Evolutionary conservation across 148 eudicot genomes (phyloP).

Genomic region (Selenicereus undatus): DNA sequence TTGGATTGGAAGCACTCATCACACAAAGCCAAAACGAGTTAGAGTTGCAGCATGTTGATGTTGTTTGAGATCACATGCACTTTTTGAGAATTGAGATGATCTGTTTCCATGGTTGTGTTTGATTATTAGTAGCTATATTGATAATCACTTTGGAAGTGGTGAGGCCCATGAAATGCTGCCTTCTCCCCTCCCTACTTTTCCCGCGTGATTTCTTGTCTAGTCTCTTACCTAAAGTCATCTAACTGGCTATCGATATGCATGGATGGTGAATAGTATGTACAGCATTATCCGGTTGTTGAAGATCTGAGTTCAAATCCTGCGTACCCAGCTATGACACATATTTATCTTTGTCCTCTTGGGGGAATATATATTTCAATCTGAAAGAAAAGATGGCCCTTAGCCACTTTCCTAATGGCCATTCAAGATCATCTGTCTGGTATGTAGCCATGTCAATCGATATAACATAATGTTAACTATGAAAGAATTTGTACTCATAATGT

Average conservation of each 20-base stretch:
- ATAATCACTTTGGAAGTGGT: not conserved
- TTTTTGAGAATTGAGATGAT: not conserved
- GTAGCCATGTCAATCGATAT: too few relatives aligned
- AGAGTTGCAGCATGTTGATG: slow-evolving; percentile 11
- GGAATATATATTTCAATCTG: too few relatives aligned
- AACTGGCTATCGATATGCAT: not conserved
- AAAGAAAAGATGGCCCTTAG: too few relatives aligned
- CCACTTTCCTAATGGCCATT: too few relatives aligned
- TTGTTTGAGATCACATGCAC: not conserved
- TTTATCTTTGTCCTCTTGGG: too few relatives aligned
- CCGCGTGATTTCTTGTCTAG: slow-evolving; percentile 15
- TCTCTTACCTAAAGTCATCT: not conserved
- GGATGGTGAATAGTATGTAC: not conserved
- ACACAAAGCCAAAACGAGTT: not conserved
- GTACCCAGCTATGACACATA: too few relatives aligned
- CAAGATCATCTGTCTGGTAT: too few relatives aligned
- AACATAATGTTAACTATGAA: too few relatives aligned
- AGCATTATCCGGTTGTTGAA: too few relatives aligned
- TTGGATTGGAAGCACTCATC: not conserved
- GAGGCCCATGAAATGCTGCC: slow-evolving; percentile 15
- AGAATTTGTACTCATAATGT: too few relatives aligned
- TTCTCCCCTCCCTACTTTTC: slow-evolving; percentile 15
- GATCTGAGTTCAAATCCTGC: too few relatives aligned
- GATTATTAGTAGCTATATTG: not conserved
- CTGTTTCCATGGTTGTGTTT: not conserved